Evolutionary conservation across 352 stramenopile genomes (phyloP), one percentile per base, ranked within the genome.

Genomic region (Phytophthora colocasiae): DNA sequence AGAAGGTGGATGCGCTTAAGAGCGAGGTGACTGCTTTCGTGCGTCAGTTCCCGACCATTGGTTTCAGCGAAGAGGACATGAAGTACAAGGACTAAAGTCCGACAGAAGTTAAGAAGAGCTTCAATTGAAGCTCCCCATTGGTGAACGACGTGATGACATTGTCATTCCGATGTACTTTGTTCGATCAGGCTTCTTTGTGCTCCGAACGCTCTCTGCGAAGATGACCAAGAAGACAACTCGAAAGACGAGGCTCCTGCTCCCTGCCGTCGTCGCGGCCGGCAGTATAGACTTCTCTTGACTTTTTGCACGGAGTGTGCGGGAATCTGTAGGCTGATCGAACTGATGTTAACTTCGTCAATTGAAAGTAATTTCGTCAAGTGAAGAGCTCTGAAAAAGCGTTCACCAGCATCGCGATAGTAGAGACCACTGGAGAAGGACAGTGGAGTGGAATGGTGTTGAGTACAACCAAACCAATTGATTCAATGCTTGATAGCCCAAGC

Each of bases 41-140:
- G 58, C 93, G 91, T 44, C 79, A 91, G 53, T 99, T 99, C 83
- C 97, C 97, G 7, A 98, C 95, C 11, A 91, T 99, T 58, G 97
- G 97, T 45, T 99, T 98, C 67, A 88, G 96, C 58, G 92, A 98
- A 60, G 78, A 88, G n/a, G 91, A 97, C 66, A 96, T 96, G 88
- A 89, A 89, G 73, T 96, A 96, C 79, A 89, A 91, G 82, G 72
- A 93, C 43, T 93, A 91, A 60, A 19, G 43, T 55, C 41, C 24
- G 47, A 61, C 58, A 31, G n/a, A 43, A 26, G 6, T 40, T 60
- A 58, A 58, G 53, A 49, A 38, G 46, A 56, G 31, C 19, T 17
- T 46, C 38, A 32, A 41, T 34, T 44, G 12, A 24, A 47, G 57
- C 49, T 50, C 45, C 32, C 9, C 8, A 14, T 36, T 36, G 31